Evolutionary conservation across 2,329 filamentous ascomycete genomes (phyloP), one percentile per base, ranked within the genome.

Genomic region (Orbilia ellipsospora): DNA sequence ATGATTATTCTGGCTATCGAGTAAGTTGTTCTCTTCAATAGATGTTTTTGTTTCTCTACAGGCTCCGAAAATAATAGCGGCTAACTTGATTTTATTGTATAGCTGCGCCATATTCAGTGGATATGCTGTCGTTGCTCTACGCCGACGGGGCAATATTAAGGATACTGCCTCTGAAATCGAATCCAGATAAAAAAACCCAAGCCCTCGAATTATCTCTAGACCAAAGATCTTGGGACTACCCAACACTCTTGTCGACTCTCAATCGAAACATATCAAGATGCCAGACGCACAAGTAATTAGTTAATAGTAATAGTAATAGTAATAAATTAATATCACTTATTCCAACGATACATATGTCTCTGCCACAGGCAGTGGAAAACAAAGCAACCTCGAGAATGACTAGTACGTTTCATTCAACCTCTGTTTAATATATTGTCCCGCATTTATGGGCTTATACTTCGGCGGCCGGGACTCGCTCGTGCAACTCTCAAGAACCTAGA

Each of bases 381-480:
- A 6, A 36, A 36, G 8, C 3, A 36, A 6, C 31, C 3, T 36
- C 10, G 10, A 36, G 31, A 10, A 36, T 10, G 31, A 7, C 48
- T 64, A 75, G 50, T 75, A 75, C 0, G 72, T 75, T 48, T 75
- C 72, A 23, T 59, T 75, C n/a, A 75, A 40, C 28, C 72, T 48
- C 28, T 75, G 64, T 36, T 75, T 75, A 16, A 75, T 75, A 56
- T 75, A 75, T 15, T 75, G 52, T 4, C 72, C 72, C 13, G 72
- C 72, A 61, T 69, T 75, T 10, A 75, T 75, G 2, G 72, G 72
- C 16, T 61, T 6, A 16, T 75, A 75, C 13, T 75, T 75, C 15
- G 54, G 44, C 12, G 72, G 72, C 23, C 64, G 54, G 2, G 18
- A 12, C 3, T 69, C 57, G 48, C 72, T 69, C 6, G 54, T 48